phyloP scores from a whole-genome alignment of 306 rosid genomes.

The Clitoria ternatea region DNA sequence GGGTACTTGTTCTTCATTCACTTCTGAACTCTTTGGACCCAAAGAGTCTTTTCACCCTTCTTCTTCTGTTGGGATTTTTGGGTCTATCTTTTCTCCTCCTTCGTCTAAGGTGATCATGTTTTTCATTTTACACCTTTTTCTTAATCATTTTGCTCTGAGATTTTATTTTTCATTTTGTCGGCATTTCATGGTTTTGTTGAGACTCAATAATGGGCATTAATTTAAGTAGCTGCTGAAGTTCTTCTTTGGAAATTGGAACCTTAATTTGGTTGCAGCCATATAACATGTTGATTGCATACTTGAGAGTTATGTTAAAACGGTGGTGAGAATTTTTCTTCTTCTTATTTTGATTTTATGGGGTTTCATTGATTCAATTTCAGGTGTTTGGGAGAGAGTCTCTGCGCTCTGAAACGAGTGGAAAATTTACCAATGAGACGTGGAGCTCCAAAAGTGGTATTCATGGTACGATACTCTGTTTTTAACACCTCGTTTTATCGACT shows the following conservation, averaged over 20 bases:
- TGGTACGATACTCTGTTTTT: conserved; percentile 40
- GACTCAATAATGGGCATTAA: neutral
- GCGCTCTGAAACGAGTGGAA: conserved; percentile 37
- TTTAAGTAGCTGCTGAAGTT: neutral
- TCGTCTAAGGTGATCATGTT: conserved; percentile 40
- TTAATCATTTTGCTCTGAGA: neutral
- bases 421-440: conserved; percentile 35
- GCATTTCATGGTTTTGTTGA: neutral
- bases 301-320: neutral
- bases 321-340: neutral
- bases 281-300: neutral
- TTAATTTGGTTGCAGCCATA: neutral
- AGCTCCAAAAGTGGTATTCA: conserved; percentile 34
- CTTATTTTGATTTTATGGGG: neutral
- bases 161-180: neutral
- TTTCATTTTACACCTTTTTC: neutral
- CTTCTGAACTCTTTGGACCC: conserved; percentile 57
- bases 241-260: neutral
- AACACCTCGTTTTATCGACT: neutral
- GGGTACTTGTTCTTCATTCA: conserved; percentile 46
- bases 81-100: conserved; percentile 47
- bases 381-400: conserved; percentile 58
- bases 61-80: conserved; percentile 55
- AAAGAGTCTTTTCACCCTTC: conserved; percentile 39
- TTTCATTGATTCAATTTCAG: conserved; percentile 30